Base-by-base conservation (phyloP, 2,329 filamentous ascomycete genomes). In the Fusarium haematococcum region DNA sequence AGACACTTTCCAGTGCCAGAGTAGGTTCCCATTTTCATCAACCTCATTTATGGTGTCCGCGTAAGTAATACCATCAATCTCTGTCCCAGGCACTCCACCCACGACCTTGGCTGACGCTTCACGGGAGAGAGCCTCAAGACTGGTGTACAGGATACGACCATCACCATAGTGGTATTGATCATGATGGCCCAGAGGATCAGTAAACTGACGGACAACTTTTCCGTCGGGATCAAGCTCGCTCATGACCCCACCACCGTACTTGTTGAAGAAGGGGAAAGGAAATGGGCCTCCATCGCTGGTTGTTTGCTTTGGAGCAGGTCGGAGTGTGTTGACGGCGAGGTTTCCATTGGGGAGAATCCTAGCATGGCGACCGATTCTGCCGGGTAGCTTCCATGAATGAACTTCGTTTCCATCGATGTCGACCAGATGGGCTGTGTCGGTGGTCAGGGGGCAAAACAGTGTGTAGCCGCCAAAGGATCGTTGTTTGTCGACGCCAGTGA, bases 1-100 rank as follows among this genome's bases (percentile, higher is more conserved):
- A 1, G 79, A 80, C 0, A 80, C 79, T 20, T 78, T 81, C 79
- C 79, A 80, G 30, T 79, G 75, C 79, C 79, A 81, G 30, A 73
- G 23, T 0, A 79, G 54, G 2, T 74, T 75, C 1, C 78, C 78
- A 0, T 75, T 59, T 2, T 63, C 73, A 10, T 80, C 76, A 0
- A 80, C 77, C 45, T 81, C 78, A 20, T 77, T 79, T 68, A 81
- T 80, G 2, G 73, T 80, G 56, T 81, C 79, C 0, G 79, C 78
- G 33, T 80, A 80, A 0, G 79, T 80, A 39, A 79, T 78, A 4
- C 78, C 78, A 9, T 79, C 69, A 6, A 77, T 68, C 13, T 79
- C 78, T 2, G 58, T 74, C 0, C 75, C 77, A 0, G 79, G 75
- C 4, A 81, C 77, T 3, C 79, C 79, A 0, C 79, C 79, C 0